Percentiles rank a stretch among this genome's conserved stretches.
These are phyloP conservation scores for Tetraselmis chui DNA, from an alignment of 139 green algal genomes.

Conservation along the genomic window DNA sequence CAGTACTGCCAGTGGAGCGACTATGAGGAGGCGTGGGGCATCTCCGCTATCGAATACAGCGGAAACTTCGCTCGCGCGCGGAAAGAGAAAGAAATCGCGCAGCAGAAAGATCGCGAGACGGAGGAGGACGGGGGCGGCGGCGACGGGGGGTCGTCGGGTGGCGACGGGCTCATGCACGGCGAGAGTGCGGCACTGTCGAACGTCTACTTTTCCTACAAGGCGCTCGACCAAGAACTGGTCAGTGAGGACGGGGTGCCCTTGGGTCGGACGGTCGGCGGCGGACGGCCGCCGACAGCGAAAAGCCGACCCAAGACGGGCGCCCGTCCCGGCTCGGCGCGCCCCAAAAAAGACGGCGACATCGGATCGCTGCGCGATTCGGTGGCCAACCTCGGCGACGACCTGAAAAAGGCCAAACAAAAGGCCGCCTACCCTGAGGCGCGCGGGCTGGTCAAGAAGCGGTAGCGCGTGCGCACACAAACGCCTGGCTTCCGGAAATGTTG, in stretches of 20 bases:
- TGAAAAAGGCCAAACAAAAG: not conserved
- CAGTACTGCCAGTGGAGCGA: slow-evolving; percentile 56
- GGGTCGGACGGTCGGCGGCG: not conserved
- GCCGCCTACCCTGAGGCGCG: not conserved
- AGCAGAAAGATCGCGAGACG: not conserved
- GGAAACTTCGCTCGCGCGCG: slow-evolving; percentile 11
- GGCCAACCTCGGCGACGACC: not conserved
- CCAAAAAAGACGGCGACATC: not conserved
- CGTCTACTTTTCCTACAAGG: not conserved
- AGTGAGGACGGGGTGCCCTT: not conserved
- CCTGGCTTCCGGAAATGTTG: no score
- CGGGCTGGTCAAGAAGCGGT: not conserved
- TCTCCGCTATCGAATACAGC: slow-evolving; percentile 40
- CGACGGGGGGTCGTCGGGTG: not conserved
- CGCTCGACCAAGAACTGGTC: not conserved
- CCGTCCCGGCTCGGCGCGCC: no score
- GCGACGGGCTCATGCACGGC: not conserved
- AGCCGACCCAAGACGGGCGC: not conserved
- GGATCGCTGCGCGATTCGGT: not conserved
- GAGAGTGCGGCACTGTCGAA: not conserved
- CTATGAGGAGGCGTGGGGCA: slow-evolving; percentile 49
- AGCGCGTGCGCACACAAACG: slow-evolving; percentile 20
- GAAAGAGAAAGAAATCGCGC: not conserved
- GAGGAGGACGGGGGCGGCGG: not conserved
- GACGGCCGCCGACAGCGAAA: not conserved